Evolutionary conservation across 2,329 filamentous ascomycete genomes (phyloP), one percentile per base, ranked within the genome.

Genomic region (Intubia oerlemansii): DNA sequence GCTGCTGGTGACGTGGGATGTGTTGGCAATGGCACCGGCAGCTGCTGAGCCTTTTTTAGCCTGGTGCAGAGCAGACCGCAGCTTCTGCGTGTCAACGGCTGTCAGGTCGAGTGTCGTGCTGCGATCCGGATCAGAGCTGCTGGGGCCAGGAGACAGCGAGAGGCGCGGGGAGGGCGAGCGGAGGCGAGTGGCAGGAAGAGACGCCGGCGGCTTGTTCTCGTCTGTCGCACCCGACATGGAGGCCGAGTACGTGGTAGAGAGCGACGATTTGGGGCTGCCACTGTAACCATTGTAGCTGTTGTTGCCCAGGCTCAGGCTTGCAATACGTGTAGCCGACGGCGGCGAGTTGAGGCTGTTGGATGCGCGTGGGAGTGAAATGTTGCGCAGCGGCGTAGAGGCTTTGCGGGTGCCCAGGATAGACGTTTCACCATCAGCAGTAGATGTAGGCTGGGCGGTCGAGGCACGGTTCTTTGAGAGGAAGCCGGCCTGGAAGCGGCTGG

Each of bases 401-500:
- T n/a, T n/a, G n/a, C n/a, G n/a, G n/a, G n/a, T n/a, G n/a, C n/a
- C n/a, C n/a, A n/a, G n/a, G n/a, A n/a, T n/a, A n/a, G n/a, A n/a
- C n/a, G n/a, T n/a, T n/a, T n/a, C n/a, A n/a, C n/a, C n/a, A n/a
- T n/a, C n/a, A n/a, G n/a, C n/a, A n/a, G n/a, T n/a, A n/a, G n/a
- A n/a, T n/a, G n/a, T n/a, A n/a, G n/a, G n/a, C n/a, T n/a, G n/a
- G n/a, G n/a, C n/a, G n/a, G n/a, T n/a, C 4, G 30, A 33, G 5
- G 16, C 22, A 1, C 42, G 24, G 53, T 50, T 23, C 44, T 64
- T 65, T 54, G 78, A 70, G 15, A 95, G 54, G 47, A 92, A 92
- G 5, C 85, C 85, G 3, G 82, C 65, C 41, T 91, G 79, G 53
- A 95, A 95, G 24, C 85, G 67, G 50, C 66, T 77, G 28, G 66